Evolutionary conservation across 768 basidiomycete genomes (phyloP).

Genomic region (Udeniomyces megalosporus): DNA sequence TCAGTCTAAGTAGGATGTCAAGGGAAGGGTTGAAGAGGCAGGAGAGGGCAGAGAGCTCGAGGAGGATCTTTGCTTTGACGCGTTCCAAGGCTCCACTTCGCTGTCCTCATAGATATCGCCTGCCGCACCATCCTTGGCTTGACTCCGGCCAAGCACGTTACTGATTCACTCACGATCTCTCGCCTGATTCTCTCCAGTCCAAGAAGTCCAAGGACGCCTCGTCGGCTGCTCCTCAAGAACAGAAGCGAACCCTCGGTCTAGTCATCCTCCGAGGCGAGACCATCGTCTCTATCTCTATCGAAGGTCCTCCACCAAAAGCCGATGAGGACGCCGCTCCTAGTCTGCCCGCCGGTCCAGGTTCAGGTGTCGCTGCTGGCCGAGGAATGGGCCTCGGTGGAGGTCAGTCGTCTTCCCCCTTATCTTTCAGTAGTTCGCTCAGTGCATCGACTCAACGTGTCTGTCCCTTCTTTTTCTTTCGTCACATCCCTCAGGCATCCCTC

Average conservation of each 20-base stretch:
- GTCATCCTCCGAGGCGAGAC: slow-evolving; percentile 94
- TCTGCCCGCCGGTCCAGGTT: slow-evolving; percentile 73
- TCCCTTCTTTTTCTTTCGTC: background rate
- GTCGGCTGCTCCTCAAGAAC: slow-evolving; percentile 44
- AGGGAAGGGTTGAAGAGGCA: too few relatives aligned
- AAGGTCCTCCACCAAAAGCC: slow-evolving; percentile 81
- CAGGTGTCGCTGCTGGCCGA: slow-evolving; percentile 88
- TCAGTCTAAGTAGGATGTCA: too few relatives aligned
- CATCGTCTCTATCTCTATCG: slow-evolving; percentile 84
- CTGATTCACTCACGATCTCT: too few relatives aligned
- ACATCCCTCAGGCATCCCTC: slow-evolving; percentile 16
- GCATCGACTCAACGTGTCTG: background rate
- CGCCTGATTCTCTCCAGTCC: background rate
- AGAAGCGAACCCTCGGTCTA: slow-evolving; percentile 90
- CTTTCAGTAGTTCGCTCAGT: background rate
- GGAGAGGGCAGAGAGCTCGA: too few relatives aligned
- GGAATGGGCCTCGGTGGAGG: slow-evolving; percentile 56
- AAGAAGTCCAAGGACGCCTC: slow-evolving; percentile 4
- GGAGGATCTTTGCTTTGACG: too few relatives aligned
- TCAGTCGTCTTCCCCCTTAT: slow-evolving; percentile 20
- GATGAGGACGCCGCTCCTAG: slow-evolving; percentile 77
- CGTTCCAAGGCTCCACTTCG: too few relatives aligned
- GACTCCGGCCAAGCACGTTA: too few relatives aligned
- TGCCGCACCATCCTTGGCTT: background rate
- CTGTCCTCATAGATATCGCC: background rate